Percentiles rank a stretch among this genome's conserved stretches.
phyloP scores from a whole-genome alignment of 805 yeast genomes.

The Kurtzmaniella cleridarum region DNA sequence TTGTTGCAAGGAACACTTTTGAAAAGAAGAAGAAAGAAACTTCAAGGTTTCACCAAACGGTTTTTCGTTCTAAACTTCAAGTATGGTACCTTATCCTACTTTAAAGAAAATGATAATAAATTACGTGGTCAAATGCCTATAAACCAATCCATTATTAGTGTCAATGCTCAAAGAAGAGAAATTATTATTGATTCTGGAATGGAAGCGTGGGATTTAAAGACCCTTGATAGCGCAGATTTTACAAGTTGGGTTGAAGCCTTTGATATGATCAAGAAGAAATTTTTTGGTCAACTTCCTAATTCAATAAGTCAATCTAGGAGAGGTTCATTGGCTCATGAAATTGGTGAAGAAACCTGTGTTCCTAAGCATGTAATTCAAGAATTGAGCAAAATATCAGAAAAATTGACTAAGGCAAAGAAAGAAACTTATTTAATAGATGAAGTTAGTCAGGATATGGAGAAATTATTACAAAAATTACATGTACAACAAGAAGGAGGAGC shows the following conservation, averaged over 20 bases:
- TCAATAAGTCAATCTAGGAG: background rate
- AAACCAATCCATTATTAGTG: slow-evolving; percentile 74
- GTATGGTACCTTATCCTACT: slow-evolving; percentile 80
- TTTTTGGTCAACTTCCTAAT: background rate
- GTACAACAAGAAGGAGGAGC: slow-evolving; percentile 8
- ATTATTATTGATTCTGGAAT: slow-evolving; percentile 89
- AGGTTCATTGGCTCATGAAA: slow-evolving; percentile 3
- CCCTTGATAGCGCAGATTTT: slow-evolving; percentile 61
- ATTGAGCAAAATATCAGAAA: slow-evolving; percentile 16
- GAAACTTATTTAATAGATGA: slow-evolving; percentile 8
- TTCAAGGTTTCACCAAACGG: slow-evolving; percentile 82
- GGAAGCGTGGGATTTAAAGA: slow-evolving; percentile 87
- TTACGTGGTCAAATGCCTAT: slow-evolving; percentile 92
- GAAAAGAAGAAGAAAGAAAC: slow-evolving; percentile 74
- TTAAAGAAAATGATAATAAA: slow-evolving; percentile 64
- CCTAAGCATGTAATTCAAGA: slow-evolving; percentile 5
- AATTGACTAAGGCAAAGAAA: slow-evolving; percentile 16
- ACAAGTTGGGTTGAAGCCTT: slow-evolving; percentile 80
- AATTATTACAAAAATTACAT: slow-evolving; percentile 2
- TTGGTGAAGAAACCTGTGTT: background rate
- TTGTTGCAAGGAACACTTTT: slow-evolving; percentile 72
- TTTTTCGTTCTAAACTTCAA: slow-evolving; percentile 79
- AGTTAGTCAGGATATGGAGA: slow-evolving; percentile 13
- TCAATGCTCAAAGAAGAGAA: slow-evolving; percentile 59
- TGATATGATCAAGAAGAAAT: slow-evolving; percentile 41